Percentiles rank a stretch among this genome's conserved stretches.
phyloP scores from a whole-genome alignment of 2,329 filamentous ascomycete species.

The Hyphodiscus sp. region DNA sequence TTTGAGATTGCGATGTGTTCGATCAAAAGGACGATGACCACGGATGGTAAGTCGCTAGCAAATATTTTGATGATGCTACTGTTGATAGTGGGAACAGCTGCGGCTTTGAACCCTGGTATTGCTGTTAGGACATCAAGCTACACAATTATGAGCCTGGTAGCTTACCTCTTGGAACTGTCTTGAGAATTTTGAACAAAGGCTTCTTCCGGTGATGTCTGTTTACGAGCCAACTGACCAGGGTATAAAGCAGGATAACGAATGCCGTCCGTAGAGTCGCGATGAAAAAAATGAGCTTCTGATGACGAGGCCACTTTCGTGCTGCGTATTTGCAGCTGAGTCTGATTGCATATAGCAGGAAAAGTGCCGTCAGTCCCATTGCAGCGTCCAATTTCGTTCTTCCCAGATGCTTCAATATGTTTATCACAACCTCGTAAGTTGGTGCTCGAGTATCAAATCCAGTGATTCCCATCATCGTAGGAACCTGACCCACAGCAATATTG shows the following conservation, averaged over 20 bases:
- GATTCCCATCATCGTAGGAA: conserved; percentile 79
- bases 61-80: conserved; percentile 61
- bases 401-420: conserved; percentile 73
- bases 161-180: conserved; percentile 67
- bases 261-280: conserved; percentile 82
- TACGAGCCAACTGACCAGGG: conserved; percentile 78
- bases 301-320: conserved; percentile 62
- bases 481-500: conserved; percentile 78
- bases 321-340: conserved; percentile 57
- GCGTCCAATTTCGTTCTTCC: conserved; percentile 66
- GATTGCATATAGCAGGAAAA: conserved; percentile 71
- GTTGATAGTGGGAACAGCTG: conserved; percentile 65
- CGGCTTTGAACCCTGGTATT: conserved; percentile 67
- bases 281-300: conserved; percentile 79
- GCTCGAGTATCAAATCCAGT: conserved; percentile 59
- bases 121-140: conserved; percentile 2
- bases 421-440: conserved; percentile 74
- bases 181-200: conserved; percentile 68
- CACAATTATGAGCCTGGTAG: neutral
- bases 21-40: conserved; percentile 89
- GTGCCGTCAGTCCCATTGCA: conserved; percentile 78
- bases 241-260: conserved; percentile 89
- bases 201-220: conserved; percentile 62
- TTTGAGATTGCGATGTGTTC: conserved; percentile 98
- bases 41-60: conserved; percentile 67